Evolutionary conservation across 2,329 filamentous ascomycete species (phyloP).

Genomic region (Aureobasidium sp.): DNA sequence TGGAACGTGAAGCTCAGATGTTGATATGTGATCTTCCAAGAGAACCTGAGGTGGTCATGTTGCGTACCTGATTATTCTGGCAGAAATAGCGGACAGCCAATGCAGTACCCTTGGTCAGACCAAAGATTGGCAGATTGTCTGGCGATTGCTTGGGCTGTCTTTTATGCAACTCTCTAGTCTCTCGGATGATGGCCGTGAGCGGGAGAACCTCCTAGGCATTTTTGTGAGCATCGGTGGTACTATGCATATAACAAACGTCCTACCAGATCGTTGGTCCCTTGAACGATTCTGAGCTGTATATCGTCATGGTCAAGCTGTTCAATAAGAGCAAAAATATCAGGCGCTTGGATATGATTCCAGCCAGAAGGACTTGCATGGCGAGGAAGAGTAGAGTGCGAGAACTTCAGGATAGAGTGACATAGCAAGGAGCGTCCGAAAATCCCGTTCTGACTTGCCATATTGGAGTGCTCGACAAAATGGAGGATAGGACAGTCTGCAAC

Average conservation of each 20-base stretch:
- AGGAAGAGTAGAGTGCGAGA: conserved; percentile 7
- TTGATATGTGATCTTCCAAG: not conserved
- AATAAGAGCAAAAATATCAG: not conserved
- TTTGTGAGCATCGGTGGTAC: conserved; percentile 6
- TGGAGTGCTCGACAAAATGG: not conserved
- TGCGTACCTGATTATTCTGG: conserved; percentile 30
- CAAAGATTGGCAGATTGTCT: conserved; percentile 40
- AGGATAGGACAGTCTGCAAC: not conserved
- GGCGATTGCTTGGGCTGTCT: not conserved
- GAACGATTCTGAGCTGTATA: conserved; percentile 25
- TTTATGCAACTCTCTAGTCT: conserved; percentile 1
- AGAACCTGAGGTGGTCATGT: not conserved
- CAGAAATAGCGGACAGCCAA: conserved; percentile 37
- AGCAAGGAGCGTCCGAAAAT: conserved; percentile 10
- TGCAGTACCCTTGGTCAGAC: conserved; percentile 32
- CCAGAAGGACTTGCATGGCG: not conserved
- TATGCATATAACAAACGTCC: not conserved
- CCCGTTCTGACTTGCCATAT: conserved; percentile 1
- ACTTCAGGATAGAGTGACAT: conserved; percentile 8
- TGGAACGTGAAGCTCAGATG: conserved; percentile 13
- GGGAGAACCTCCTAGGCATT: conserved; percentile 12
- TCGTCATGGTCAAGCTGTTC: not conserved
- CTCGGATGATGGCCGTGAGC: conserved; percentile 15
- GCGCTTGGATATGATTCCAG: conserved; percentile 8
- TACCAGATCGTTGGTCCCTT: conserved; percentile 38